Percentiles rank a stretch among this genome's conserved stretches.
Conservation (phyloP, 345 rosid genomes). For the Tarenaya hassleriana region DNA sequence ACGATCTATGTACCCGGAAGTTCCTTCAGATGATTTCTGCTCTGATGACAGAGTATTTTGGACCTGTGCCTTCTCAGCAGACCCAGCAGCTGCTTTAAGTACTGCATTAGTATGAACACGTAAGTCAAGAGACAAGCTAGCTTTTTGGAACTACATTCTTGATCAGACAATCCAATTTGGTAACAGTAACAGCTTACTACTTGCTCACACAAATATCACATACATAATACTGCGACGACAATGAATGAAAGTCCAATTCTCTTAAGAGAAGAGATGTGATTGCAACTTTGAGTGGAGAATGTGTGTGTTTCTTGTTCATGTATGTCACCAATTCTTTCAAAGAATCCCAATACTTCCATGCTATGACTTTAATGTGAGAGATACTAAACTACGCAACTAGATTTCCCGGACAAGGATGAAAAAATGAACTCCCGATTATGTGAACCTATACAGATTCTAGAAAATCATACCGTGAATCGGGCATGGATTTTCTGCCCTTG, state of each 20-base stretch:
- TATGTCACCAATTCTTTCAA: not conserved
- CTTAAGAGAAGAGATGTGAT: not conserved
- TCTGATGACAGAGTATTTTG: conserved; percentile 58
- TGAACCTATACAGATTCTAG: not conserved
- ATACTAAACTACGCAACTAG: not conserved
- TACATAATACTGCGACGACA: not conserved
- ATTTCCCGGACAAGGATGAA: too few species aligned
- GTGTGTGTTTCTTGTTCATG: not conserved
- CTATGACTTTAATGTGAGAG: conserved; percentile 2
- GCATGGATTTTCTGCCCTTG: conserved; percentile 92
- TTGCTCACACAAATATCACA: not conserved
- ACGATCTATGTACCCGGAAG: conserved; percentile 36
- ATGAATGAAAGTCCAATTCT: not conserved
- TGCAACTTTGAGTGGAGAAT: too few species aligned
- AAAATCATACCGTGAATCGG: conserved; percentile 71
- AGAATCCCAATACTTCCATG: not conserved
- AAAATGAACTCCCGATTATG: not conserved
- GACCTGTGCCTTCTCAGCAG: conserved; percentile 61
- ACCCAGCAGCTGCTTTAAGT: conserved; percentile 64
- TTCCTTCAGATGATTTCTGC: conserved; percentile 60
- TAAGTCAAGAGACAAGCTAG: conserved; percentile 1
- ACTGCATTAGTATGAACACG: conserved; percentile 42
- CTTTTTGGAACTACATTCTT: not conserved
- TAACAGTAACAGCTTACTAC: not conserved
- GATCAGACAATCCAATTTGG: too few species aligned